Base-by-base conservation (phyloP, 352 stramenopile species). In the Thraustochytrium striatum region DNA sequence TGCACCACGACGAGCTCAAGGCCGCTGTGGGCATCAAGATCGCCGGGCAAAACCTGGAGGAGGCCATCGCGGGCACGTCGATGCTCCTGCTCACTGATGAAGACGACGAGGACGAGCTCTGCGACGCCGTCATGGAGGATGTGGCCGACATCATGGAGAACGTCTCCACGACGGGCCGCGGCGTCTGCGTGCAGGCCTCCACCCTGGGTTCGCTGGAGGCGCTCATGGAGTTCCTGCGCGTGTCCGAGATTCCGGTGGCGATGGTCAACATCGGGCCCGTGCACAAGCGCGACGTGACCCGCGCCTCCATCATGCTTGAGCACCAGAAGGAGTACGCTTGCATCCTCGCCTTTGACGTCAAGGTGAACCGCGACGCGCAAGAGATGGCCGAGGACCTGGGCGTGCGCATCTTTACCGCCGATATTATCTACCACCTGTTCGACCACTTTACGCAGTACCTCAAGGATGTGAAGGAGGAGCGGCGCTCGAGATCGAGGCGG, bases 391-490 rank as follows among this genome's bases (percentile, higher is more conserved):
- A 86, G 16, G 82, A 81, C 33, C 13, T 68, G 2, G 92, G 93
- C 78, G 95, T 99, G 57, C 88, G 92, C 50, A 98, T 99, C 84
- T 99, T 99, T 87, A 99, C 95, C 21, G 96, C 96, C 36, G 96
- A 99, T 82, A 99, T 99, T 83, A 99, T 99, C 86, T 99, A 99
- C 87, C 96, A 99, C 88, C 87, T 99, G 61, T 99, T 99, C 83
- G 95, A 99, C 86, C 94, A 98, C 83, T 98, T 99, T 85, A 98
- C 93, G 53, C 87, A 90, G 9, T 98, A 98, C 86, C 97, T 98
- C 84, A 57, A 85, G 43, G 62, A 44, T 21, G 8, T 87, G 3
- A 35, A 57, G 33, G 68, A 86, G 41, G 61, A 82, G 72, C 43
- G 35, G 30, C 83, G 87, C 92, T 97, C 79, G 91, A 97, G 80